Conservation (phyloP, 108 stramenopile species). For the Nitzschia sp. region DNA sequence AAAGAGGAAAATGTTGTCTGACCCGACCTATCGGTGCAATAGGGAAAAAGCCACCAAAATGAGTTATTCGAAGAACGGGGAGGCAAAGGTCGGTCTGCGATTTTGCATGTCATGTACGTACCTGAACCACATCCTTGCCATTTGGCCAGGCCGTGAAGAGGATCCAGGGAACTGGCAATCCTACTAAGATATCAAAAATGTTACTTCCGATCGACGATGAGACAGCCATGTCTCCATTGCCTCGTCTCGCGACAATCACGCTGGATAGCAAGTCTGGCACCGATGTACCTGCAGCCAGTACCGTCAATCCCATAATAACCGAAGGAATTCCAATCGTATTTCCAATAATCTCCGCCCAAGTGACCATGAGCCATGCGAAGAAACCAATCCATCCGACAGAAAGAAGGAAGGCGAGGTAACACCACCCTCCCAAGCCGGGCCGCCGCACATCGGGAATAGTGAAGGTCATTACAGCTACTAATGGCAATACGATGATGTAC, state of each 20-base stretch:
- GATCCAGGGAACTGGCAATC: constrained; percentile 82
- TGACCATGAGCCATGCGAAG: constrained; percentile 86
- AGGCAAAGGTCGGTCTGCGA: too few species aligned
- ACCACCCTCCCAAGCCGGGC: constrained; percentile 73
- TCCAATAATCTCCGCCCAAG: constrained; percentile 81
- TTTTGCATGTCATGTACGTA: too few species aligned
- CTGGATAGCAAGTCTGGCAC: constrained; percentile 83
- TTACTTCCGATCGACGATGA: constrained; percentile 82
- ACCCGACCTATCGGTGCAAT: constrained; percentile 26
- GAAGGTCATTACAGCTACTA: constrained; percentile 60
- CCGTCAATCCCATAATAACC: constrained; percentile 81
- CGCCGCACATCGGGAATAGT: constrained; percentile 83
- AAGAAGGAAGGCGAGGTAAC: constrained; percentile 76
- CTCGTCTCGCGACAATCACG: constrained; percentile 84
- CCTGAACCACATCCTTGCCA: too few species aligned
- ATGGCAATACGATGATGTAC: constrained; percentile 67
- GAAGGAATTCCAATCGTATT: constrained; percentile 75
- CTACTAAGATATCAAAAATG: constrained; percentile 84
- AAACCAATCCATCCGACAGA: constrained; percentile 87
- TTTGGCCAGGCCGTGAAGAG: constrained; percentile 49
- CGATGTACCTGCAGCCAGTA: constrained; percentile 85
- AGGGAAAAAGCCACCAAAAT: constrained; percentile 2
- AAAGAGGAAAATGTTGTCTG: constrained; percentile 57
- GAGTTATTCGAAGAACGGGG: too few species aligned
- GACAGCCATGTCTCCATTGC: constrained; percentile 89